Evolutionary conservation across 2,329 filamentous ascomycete species (phyloP).

Genomic region (Fusarium chlamydosporum): DNA sequence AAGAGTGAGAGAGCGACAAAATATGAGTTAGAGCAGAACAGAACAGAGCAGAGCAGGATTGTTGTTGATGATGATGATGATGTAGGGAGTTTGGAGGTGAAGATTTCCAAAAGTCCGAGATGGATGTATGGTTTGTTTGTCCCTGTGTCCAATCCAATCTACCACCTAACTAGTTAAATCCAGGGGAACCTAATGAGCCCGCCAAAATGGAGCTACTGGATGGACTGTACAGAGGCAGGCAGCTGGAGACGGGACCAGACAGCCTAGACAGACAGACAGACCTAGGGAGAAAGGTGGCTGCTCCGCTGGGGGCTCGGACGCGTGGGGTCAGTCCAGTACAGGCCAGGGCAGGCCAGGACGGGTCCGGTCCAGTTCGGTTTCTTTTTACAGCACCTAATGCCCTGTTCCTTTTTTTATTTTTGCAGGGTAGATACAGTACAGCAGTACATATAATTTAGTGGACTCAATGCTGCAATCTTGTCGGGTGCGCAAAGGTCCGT

Average conservation of each 20-base stretch:
- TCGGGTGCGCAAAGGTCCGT: slow-evolving; percentile 1
- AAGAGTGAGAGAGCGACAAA: slow-evolving; percentile 23
- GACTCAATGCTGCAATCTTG: slow-evolving; percentile 9
- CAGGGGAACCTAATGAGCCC: slow-evolving; percentile 44
- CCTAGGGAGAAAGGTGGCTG: slow-evolving; percentile 44
- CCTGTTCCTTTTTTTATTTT: no score
- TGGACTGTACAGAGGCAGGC: no score
- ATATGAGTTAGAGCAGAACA: slow-evolving; percentile 1
- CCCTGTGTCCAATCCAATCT: slow-evolving; percentile 34
- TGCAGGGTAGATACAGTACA: no score
- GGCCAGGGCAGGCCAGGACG: slow-evolving; percentile 1
- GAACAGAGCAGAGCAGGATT: slow-evolving; percentile 6
- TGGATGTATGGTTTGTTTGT: slow-evolving; percentile 3
- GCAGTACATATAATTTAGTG: slow-evolving; percentile 4
- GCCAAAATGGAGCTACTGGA: slow-evolving; percentile 41
- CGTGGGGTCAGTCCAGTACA: slow-evolving; percentile 41
- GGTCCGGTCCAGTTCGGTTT: slow-evolving; percentile 30
- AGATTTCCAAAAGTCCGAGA: slow-evolving; percentile 43
- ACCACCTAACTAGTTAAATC: no score
- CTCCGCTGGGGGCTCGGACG: slow-evolving; percentile 47
- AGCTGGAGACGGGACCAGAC: no score
- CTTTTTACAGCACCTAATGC: slow-evolving; percentile 4
- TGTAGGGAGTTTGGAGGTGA: slow-evolving; percentile 15
- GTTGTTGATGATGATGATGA: slow-evolving; percentile 39
- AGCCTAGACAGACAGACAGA: no score